Percentiles rank a stretch among this genome's conserved stretches.
Conservation (phyloP, 345 rosid genomes). For the Litchi chinensis region DNA sequence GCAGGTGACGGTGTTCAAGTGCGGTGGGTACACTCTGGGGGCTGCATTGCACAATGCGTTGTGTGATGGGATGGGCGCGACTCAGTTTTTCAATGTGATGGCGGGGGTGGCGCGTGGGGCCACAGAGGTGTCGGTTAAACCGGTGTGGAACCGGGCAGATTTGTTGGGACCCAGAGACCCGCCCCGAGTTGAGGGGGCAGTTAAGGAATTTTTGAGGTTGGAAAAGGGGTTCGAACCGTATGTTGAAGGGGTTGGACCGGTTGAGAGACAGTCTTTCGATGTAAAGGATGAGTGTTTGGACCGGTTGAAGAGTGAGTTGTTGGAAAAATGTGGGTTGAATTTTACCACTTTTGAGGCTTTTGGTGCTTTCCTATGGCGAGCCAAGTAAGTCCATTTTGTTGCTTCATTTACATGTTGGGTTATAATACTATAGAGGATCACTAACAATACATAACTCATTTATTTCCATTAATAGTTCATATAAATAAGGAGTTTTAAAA, state of each 20-base stretch:
- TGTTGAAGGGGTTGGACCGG: constrained; percentile 36
- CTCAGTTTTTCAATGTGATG: constrained; percentile 64
- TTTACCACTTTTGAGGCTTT: constrained; percentile 90
- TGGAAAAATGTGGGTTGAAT: constrained; percentile 52
- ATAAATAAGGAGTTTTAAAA: too few relatives aligned
- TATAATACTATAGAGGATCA: too few relatives aligned
- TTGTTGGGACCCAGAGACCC: constrained; percentile 73
- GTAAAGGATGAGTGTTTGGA: constrained; percentile 75
- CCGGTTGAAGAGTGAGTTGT: constrained; percentile 46
- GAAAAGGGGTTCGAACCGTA: constrained; percentile 54
- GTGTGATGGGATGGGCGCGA: constrained; percentile 84
- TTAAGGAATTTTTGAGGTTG: constrained; percentile 50
- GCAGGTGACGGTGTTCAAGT: constrained; percentile 69
- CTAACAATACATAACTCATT: too few relatives aligned
- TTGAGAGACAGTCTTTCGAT: constrained; percentile 52
- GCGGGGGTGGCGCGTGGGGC: constrained; percentile 80
- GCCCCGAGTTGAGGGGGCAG: constrained; percentile 51
- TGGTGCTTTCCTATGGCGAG: constrained; percentile 89
- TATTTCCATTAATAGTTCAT: too few relatives aligned
- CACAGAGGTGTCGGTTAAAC: constrained; percentile 40
- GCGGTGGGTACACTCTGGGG: constrained; percentile 76
- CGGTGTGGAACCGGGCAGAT: constrained; percentile 65
- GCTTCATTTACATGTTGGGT: not conserved
- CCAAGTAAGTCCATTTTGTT: constrained; percentile 57
- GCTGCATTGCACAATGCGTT: constrained; percentile 70